Evolutionary conservation across 2,329 filamentous ascomycete genomes (phyloP), one percentile per base, ranked within the genome.

Genomic region (Aspergillus terreus): DNA sequence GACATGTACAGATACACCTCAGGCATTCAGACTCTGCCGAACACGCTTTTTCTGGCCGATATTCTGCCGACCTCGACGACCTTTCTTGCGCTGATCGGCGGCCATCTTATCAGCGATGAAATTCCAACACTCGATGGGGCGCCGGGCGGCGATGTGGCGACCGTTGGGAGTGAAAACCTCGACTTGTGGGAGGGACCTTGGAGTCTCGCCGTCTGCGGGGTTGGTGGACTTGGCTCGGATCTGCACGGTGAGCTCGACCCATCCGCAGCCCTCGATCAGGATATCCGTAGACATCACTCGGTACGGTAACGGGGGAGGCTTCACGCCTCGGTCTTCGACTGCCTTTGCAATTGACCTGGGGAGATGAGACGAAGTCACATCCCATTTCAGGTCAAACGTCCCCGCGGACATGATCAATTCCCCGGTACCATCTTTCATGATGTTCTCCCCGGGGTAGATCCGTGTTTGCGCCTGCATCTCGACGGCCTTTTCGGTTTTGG

Each of bases 201-300:
- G 70, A 1, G 69, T 67, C 59, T 67, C 65, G 48, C 62, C 38
- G 47, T 63, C 51, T 32, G 11, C 7, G 25, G 21, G 6, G 47
- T 32, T 35, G 41, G 9, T 41, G 17, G 62, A 75, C 63, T 71
- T 80, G 14, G 78, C 82, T 46, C 92, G 83, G 9, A 95, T 83
- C 71, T 99, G 92, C 3, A 86, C 86, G 0, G 85, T 85, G 38
- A 99, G 71, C 71, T 99, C 94, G 2, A 99, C 81, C 88, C 95
- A 99, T 6, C 94, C 94, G 23, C 91, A 86, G 2, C 94, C 91
- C 68, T 97, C 92, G 46, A 99, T 84, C 12, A 99, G 75, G 21
- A 99, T 84, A 65, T 99, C 95, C 0, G 86, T 81, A 7, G 87
- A 84, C 54, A 94, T 79, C 2, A 97, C 84, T 12, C 82, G 81